phyloP scores from a whole-genome alignment of 345 rosid species.

The Zanthoxylum bungeanum region DNA sequence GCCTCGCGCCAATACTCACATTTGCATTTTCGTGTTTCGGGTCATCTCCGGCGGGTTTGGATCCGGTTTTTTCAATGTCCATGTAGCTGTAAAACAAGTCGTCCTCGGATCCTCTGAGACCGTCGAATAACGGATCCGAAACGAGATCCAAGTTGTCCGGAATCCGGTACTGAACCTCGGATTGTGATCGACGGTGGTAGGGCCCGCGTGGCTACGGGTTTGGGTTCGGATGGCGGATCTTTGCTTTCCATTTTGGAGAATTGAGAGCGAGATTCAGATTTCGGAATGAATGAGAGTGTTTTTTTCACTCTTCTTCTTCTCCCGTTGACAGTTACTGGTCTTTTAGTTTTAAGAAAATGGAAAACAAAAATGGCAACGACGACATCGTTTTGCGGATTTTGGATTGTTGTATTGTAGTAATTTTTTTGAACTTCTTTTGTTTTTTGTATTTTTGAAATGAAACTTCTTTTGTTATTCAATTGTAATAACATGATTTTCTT shows the following conservation, averaged over 20 bases:
- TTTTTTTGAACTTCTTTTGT: too few relatives aligned
- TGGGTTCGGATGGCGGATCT: constrained; percentile 29
- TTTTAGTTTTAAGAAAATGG: too few relatives aligned
- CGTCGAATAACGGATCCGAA: constrained; percentile 42
- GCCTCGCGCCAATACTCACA: constrained; percentile 16
- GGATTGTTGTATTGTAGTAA: too few relatives aligned
- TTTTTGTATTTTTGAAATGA: too few relatives aligned
- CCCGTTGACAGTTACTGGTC: too few relatives aligned
- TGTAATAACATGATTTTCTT: too few relatives aligned
- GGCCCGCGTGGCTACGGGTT: constrained; percentile 36
- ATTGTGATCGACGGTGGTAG: constrained; percentile 71
- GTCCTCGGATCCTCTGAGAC: constrained; percentile 71
- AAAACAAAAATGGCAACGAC: too few relatives aligned
- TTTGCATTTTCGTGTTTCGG: constrained; percentile 28
- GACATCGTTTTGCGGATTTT: too few relatives aligned
- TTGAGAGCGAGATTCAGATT: constrained; percentile 15
- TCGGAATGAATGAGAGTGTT: not conserved
- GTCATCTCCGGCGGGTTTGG: constrained; percentile 38
- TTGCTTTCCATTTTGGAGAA: constrained; percentile 35
- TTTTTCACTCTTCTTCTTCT: not conserved
- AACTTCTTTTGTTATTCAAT: too few relatives aligned
- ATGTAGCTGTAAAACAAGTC: constrained; percentile 71
- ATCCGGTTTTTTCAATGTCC: constrained; percentile 77
- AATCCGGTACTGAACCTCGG: constrained; percentile 74
- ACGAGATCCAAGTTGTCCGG: constrained; percentile 67